Evolutionary conservation across 2,329 filamentous ascomycete species (phyloP), one percentile per base, ranked within the genome.

Genomic region (Arthrobotrys conoides): DNA sequence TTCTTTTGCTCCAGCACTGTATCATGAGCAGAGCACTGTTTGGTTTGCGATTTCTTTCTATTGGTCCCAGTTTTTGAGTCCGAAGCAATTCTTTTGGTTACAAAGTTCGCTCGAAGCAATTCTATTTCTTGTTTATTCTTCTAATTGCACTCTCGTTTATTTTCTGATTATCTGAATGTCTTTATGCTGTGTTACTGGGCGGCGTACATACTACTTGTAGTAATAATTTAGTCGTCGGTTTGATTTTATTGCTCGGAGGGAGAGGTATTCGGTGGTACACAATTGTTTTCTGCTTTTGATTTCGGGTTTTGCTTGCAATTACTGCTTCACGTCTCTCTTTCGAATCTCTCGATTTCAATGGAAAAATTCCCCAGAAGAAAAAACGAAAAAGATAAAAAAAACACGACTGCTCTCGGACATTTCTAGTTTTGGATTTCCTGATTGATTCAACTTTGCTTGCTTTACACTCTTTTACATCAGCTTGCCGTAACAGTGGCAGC

Each of bases 261-360:
- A 71, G 75, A 78, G 75, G 75, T 78, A 78, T 78, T 68, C 63
- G 75, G 75, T 78, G 75, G 75, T 78, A 78, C 61, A 78, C 75
- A 68, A 55, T 41, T 77, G 63, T 63, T 78, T 78, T 53, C 33
- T 46, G 4, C 3, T n/a, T 41, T n/a, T 41, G 3, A 5, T 16
- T 41, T 48, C 66, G 6, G 30, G 30, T 55, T 63, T 67, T 61
- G 36, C 59, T 70, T 63, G 30, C 33, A 36, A 36, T 38, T 9
- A 63, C 10, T 61, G 57, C 57, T 61, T 61, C 57, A 61, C 57
- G 57, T 61, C 57, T 61, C 41, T 61, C 57, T 57, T 61, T 76
- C 51, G 44, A 46, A 55, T 53, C 41, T 36, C 44, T 16, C 66
- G 44, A 44, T 30, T 59, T 44, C 33, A 68, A 59, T 55, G 41